phyloP scores from a whole-genome alignment of 2,329 filamentous ascomycete species.

The Dryadomyces quercus-mongolicae region DNA sequence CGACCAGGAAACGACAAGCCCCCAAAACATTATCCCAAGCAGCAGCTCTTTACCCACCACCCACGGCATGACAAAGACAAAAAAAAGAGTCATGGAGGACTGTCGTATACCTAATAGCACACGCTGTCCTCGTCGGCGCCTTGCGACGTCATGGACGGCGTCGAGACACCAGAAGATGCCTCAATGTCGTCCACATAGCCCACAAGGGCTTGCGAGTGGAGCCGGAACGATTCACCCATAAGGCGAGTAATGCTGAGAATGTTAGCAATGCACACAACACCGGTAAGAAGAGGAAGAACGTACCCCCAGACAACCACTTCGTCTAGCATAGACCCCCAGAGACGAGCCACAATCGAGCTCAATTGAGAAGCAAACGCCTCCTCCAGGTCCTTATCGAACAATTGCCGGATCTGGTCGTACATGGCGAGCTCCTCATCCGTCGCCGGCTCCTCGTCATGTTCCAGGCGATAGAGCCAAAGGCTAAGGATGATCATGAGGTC shows the following conservation, averaged over 20 bases:
- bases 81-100: constrained; percentile 15
- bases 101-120: constrained; percentile 41
- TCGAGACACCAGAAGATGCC: constrained; percentile 56
- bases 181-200: constrained; percentile 84
- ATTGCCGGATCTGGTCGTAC: constrained; percentile 83
- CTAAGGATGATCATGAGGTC: constrained; percentile 97
- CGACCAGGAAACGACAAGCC: constrained; percentile 9
- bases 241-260: constrained; percentile 68
- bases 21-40: constrained; percentile 10
- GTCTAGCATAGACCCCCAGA: constrained; percentile 97
- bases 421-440: constrained; percentile 74
- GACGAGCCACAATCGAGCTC: constrained; percentile 85
- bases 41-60: constrained; percentile 8
- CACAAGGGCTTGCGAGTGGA: constrained; percentile 86
- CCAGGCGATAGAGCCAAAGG: constrained; percentile 95
- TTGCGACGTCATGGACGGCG: constrained; percentile 60
- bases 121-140: constrained; percentile 60
- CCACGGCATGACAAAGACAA: constrained; percentile 24
- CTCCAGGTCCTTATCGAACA: constrained; percentile 85
- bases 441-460: constrained; percentile 92
- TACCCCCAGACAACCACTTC: constrained; percentile 99
- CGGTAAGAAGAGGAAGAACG: constrained; percentile 31
- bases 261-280: constrained; percentile 32
- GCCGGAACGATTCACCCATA: constrained; percentile 96
- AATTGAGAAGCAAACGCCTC: constrained; percentile 72